Evolutionary conservation across 163 green algal species (phyloP), one percentile per base, ranked within the genome.

Genomic region (Prototheca stagnorum): DNA sequence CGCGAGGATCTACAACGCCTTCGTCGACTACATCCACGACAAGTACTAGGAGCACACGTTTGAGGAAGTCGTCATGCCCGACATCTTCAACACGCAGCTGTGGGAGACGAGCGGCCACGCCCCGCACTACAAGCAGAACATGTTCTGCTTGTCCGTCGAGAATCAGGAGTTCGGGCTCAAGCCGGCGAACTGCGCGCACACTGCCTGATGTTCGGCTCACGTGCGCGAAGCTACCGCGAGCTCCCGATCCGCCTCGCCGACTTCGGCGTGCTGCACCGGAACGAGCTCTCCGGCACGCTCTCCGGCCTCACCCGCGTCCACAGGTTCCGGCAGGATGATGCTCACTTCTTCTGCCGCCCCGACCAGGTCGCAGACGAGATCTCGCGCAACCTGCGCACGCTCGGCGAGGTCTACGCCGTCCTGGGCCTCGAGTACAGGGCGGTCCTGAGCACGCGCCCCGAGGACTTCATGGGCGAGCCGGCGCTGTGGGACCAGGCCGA

Each of bases 101-200:
- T 98, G 88, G 88, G 77, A 81, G 46, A 94, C 74, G 8, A 83
- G 59, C 16, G 89, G 89, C 7, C 89, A 98, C 58, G 85, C 88
- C 2, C 84, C 79, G 33, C 90, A 98, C 73, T 98, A 98, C 73
- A 83, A 85, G 59, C 76, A 96, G 35, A 94, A 96, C 80, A 97
- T 96, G 88, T 97, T 97, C 49, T 55, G 44, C 35, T 88, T 95
- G 59, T 56, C 89, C 19, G 77, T 98, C n/a, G 85, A 95, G 67
- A 95, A 93, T 74, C 46, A 72, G 44, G 77, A 94, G 72, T 96
- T 80, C 56, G 86, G 86, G 2, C 62, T 98, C 9, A 98, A 98
- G 65, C 89, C 89, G 39, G 97, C 97, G 89, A 98, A 98, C 75
- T 98, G 89, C 72, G 88, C 22, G 77, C 85, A 26, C 90, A 97